Percentiles rank a stretch among this genome's conserved stretches.
These are phyloP conservation scores for Alloteropsis semialata DNA, from an alignment of 176 grass and related monocot genomes.

Conservation along the genomic window DNA sequence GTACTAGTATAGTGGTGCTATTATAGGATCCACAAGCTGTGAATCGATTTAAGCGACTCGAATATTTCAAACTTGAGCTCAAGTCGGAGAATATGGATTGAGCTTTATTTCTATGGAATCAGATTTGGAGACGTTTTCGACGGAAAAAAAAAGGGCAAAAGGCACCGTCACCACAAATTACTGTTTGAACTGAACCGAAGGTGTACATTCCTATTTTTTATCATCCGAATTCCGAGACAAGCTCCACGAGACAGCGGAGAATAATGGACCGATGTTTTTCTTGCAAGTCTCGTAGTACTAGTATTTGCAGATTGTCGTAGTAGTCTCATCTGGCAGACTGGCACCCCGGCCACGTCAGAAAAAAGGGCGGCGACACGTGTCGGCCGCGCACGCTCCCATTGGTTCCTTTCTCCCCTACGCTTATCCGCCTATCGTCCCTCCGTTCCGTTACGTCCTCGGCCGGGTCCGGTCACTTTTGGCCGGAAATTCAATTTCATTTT, in stretches of 20 bases:
- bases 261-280: neutral
- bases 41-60: too few species aligned
- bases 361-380: slow-evolving; percentile 29
- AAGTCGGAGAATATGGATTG: too few species aligned
- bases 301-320: too few species aligned
- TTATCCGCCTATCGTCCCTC: slow-evolving; percentile 35
- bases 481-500: neutral
- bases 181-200: too few species aligned
- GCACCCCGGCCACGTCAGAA: slow-evolving; percentile 19
- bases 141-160: too few species aligned
- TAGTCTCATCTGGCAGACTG: neutral
- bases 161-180: too few species aligned
- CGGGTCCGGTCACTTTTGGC: slow-evolving; percentile 10
- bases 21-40: too few species aligned
- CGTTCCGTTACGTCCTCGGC: neutral
- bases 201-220: neutral
- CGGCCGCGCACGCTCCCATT: neutral
- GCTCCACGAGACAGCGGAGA: neutral
- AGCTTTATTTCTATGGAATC: too few species aligned
- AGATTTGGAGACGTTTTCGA: too few species aligned
- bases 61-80: too few species aligned
- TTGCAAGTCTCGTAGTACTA: neutral
- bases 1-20: too few species aligned
- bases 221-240: neutral
- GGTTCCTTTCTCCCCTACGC: slow-evolving; percentile 11